Evolutionary conservation across 208 protist species (phyloP), one percentile per base, ranked within the genome.

Genomic region (Blastocrithidia nonstop): DNA sequence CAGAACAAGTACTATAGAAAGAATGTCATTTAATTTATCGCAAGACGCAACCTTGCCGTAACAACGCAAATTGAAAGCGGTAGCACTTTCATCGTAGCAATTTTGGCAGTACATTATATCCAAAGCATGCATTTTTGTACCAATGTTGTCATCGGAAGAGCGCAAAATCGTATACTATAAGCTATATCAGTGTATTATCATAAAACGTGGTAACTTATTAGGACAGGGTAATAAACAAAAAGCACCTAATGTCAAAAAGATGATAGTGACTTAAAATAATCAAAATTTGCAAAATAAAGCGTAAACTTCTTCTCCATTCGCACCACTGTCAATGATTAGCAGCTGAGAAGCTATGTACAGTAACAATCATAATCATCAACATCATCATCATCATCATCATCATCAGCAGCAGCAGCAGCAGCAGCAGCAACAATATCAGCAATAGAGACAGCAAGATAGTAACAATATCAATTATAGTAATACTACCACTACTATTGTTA

Each of bases 121-220:
- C 47, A 89, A 89, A 44, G 69, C 74, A 20, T 73, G 66, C 47
- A 75, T 89, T 20, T 89, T 89, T 50, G 61, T 85, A 25, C 72
- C 71, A 1, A 66, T 35, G 38, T 35, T 83, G 16, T 42, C 73
- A 0, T 53, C 60, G 6, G 28, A 29, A 24, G 59, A 80, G 41
- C 66, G 78, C 0, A 61, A 71, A 6, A 29, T 57, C 1, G 64
- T 74, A 6, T 81, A 72, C 42, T 44, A 37, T 15, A 43, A 40
- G 17, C 49, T 88, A 4, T 43, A 79, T 25, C 33, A 67, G 19
- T 64, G 67, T 22, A 50, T 88, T 22, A 40, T 45, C 1, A 61
- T 71, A 31, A 66, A 67, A 45, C 65, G 71, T 2, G 61, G 57
- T 1, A 7, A 56, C 0, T 35, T 67, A 16, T 53, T 71, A 11